Evolutionary conservation across 169 alveolate genomes (phyloP).

Genomic region (Ophryocystis elektroscirrha): DNA sequence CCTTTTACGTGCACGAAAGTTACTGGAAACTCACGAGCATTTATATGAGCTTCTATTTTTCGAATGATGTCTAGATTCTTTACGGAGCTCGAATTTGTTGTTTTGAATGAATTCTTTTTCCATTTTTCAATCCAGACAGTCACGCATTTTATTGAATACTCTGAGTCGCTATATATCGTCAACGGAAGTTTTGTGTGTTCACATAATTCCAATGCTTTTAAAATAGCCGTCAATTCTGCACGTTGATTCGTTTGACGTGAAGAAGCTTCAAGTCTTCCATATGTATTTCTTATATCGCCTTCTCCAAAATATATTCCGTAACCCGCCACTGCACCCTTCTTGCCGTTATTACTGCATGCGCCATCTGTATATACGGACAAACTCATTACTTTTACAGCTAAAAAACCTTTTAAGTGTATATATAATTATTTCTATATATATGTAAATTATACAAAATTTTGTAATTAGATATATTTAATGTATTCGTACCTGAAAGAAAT

Average conservation of each 20-base stretch:
- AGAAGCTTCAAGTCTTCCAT: background rate
- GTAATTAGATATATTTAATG: too few relatives aligned
- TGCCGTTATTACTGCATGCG: constrained; percentile 1
- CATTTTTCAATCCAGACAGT: constrained; percentile 3
- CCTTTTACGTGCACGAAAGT: too few relatives aligned
- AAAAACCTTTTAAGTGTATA: too few relatives aligned
- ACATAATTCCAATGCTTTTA: background rate
- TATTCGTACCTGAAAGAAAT: too few relatives aligned
- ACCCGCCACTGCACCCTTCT: background rate
- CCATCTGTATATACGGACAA: constrained; percentile 10
- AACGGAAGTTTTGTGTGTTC: background rate
- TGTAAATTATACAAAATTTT: too few relatives aligned
- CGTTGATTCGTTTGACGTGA: constrained; percentile 9
- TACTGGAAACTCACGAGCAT: too few relatives aligned
- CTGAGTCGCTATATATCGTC: background rate
- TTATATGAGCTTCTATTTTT: background rate
- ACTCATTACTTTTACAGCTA: too few relatives aligned
- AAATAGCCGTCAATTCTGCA: constrained; percentile 6
- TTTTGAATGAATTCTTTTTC: background rate
- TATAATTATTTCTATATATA: too few relatives aligned
- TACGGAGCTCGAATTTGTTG: background rate
- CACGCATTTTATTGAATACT: constrained; percentile 1
- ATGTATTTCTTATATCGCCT: constrained; percentile 1
- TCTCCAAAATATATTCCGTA: constrained; percentile 2
- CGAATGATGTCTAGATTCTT: background rate